Base-by-base conservation (phyloP, 2,329 filamentous ascomycete species). In the Ramularia collo-cygni region DNA sequence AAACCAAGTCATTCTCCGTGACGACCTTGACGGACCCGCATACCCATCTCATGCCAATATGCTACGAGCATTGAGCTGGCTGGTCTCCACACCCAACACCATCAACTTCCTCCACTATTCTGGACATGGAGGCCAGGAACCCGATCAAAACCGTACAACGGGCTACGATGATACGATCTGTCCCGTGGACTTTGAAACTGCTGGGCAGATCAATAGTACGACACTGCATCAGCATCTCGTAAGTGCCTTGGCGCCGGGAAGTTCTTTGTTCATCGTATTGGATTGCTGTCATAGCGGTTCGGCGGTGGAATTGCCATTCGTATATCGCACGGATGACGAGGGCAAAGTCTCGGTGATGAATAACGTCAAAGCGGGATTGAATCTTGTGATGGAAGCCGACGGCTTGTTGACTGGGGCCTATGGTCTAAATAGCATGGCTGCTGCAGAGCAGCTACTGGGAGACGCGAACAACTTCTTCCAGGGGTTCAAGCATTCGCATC, bases 231-330 rank as follows among this genome's bases (percentile, higher is more conserved):
- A 67, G 32, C 64, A 67, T 35, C 66, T 77, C 8, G 70, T 78
- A 13, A 70, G 70, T 1, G 59, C 62, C 1, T 63, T 79, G 57
- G 67, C 72, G 15, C 65, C 71, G 0, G 64, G 60, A 9, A 71
- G 68, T 46, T 70, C 70, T 1, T 62, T 77, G 10, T 75, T 74
- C 52, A 67, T 76, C 47, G 59, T 79, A 18, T 71, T 80, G 50
- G 76, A 80, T 54, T 79, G 76, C 58, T 80, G 76, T 51, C 76
- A 79, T 56, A 75, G 71, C 2, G 76, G 76, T 19, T 76, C 74
- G 1, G 75, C 74, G 0, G 65, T 76, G 28, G 76, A 79, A 43
- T 58, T 80, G 1, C 76, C 76, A 0, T 79, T 64, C 44, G 70
- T 79, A 14, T 79, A 74, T 54, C 71, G 73, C 16, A 66, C 67